These are phyloP conservation scores for Eucalyptus cloeziana DNA, from an alignment of 345 rosid species.

Conservation along the genomic window DNA sequence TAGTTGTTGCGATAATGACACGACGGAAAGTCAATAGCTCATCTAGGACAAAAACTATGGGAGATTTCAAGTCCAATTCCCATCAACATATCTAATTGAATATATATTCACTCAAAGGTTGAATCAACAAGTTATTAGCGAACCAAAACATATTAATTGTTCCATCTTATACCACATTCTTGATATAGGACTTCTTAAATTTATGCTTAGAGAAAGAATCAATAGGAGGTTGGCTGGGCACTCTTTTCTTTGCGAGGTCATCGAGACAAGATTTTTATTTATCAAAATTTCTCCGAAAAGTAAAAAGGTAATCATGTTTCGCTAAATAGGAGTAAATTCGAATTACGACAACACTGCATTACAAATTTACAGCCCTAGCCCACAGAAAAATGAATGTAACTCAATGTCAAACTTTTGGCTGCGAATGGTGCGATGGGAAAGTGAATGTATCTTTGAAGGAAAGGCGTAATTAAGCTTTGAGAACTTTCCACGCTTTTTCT, in stretches of 20 bases:
- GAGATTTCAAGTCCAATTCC: neutral
- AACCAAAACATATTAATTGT: neutral
- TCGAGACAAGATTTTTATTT: neutral
- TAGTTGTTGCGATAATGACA: neutral
- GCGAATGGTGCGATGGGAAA: neutral
- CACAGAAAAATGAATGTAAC: neutral
- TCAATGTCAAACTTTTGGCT: neutral
- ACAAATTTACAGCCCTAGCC: neutral
- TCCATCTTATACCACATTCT: neutral
- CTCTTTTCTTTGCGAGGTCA: neutral
- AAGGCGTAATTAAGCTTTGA: neutral
- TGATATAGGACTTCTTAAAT: neutral
- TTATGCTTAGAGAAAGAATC: too few species aligned
- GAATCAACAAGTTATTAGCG: neutral
- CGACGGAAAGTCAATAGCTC: rapidly evolving
- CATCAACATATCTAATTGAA: neutral
- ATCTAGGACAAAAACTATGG: neutral
- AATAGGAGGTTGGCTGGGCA: neutral
- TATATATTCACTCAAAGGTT: neutral
- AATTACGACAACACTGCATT: neutral
- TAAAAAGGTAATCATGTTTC: neutral
- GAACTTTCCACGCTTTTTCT: neutral
- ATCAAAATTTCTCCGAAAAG: neutral
- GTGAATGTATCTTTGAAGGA: neutral
- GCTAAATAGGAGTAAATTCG: neutral